Evolutionary conservation across 495 filamentous ascomycete species (phyloP).

Genomic region (Penicillium atrosanguineum): DNA sequence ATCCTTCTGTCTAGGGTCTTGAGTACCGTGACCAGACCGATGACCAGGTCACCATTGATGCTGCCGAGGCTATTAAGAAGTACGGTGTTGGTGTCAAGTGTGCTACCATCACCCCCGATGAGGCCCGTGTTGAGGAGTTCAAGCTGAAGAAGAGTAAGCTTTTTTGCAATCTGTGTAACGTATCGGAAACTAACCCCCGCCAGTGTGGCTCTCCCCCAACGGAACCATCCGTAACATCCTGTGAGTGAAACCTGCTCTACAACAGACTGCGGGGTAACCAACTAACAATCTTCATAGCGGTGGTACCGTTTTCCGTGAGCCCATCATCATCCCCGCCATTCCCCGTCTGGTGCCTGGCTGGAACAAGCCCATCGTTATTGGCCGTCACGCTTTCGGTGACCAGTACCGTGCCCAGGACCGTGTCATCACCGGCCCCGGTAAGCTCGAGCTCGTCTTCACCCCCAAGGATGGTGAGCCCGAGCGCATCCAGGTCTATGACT

Average conservation of each 20-base stretch:
- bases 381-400: slow-evolving; percentile 96
- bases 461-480: slow-evolving; percentile 79
- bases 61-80: slow-evolving; percentile 97
- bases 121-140: slow-evolving; percentile 95
- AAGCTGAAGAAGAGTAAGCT: slow-evolving; percentile 89
- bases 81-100: slow-evolving; percentile 99
- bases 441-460: slow-evolving; percentile 90
- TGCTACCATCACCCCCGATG: slow-evolving; percentile 97
- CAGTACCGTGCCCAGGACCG: slow-evolving; percentile 95
- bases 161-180: background rate
- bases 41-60: slow-evolving; percentile 90
- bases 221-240: slow-evolving; percentile 96
- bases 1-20: slow-evolving; percentile 56
- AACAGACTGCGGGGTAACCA: background rate
- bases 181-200: slow-evolving; percentile 15
- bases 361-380: slow-evolving; percentile 98
- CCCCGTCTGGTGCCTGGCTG: slow-evolving; percentile 92
- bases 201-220: slow-evolving; percentile 98
- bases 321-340: slow-evolving; percentile 90
- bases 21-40: slow-evolving; percentile 94
- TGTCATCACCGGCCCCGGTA: slow-evolving; percentile 77
- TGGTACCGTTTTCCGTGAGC: slow-evolving; percentile 97
- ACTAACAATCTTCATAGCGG: slow-evolving; percentile 45
- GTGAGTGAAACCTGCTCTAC: slow-evolving; percentile 27
- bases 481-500: slow-evolving; percentile 86